These are phyloP conservation scores for Pochonia chlamydosporia DNA, from an alignment of 2,329 filamentous ascomycete genomes.

Conservation along the genomic window DNA sequence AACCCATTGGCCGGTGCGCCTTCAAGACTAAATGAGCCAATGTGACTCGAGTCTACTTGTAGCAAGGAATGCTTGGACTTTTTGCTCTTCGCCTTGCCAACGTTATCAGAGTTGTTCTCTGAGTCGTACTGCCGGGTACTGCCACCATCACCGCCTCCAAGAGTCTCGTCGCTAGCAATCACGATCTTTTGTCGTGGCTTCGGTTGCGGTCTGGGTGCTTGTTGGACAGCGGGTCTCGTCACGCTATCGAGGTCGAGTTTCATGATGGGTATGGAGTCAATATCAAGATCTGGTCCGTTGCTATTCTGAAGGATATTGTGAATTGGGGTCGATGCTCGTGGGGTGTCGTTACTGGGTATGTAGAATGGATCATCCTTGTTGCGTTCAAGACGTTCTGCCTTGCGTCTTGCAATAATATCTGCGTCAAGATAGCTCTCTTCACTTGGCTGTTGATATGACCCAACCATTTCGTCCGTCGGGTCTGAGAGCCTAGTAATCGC, in stretches of 20 bases:
- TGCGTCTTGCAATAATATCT: constrained; percentile 67
- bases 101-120: constrained; percentile 43
- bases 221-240: constrained; percentile 19
- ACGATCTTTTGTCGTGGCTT: constrained; percentile 56
- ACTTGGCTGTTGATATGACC: constrained; percentile 54
- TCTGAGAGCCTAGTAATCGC: constrained; percentile 49
- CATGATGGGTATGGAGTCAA: constrained; percentile 95
- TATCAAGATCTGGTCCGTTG: constrained; percentile 75
- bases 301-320: constrained; percentile 68
- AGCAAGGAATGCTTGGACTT: constrained; percentile 61
- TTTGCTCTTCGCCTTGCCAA: constrained; percentile 40
- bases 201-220: constrained; percentile 28
- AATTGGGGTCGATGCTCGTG: constrained; percentile 67
- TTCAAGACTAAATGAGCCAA: constrained; percentile 67
- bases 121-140: constrained; percentile 45
- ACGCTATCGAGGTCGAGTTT: constrained; percentile 70
- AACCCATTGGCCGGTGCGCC: constrained; percentile 30
- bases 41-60: constrained; percentile 79
- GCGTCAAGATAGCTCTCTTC: constrained; percentile 65
- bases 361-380: constrained; percentile 96
- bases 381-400: constrained; percentile 71
- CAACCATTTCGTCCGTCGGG: constrained; percentile 40
- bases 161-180: constrained; percentile 68
- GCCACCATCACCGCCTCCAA: constrained; percentile 48
- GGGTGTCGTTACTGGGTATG: constrained; percentile 54